Conservation (phyloP, 1,284 basidiomycete species). For the Heimioporus retisporus region DNA sequence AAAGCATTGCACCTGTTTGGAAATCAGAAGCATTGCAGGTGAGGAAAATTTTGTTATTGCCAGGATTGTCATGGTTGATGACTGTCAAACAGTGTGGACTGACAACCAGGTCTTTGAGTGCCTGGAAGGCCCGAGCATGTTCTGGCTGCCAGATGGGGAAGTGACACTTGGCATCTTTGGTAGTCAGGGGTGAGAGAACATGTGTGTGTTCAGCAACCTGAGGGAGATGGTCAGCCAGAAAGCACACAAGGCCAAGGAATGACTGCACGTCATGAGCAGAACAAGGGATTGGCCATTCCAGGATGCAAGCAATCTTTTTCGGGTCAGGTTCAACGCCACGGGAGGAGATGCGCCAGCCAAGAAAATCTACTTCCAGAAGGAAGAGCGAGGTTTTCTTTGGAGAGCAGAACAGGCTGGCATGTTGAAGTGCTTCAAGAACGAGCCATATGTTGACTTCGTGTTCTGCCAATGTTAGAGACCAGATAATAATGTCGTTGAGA, state of each 20-base stretch:
- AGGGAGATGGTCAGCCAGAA: conserved; percentile 23
- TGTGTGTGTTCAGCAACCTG: not conserved
- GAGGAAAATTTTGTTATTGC: conserved; percentile 47
- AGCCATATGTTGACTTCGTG: conserved; percentile 35
- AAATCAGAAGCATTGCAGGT: conserved; percentile 47
- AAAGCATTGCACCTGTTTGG: too few species aligned
- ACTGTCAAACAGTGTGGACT: conserved; percentile 14
- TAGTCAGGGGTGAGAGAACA: too few species aligned
- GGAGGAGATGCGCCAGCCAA: not conserved
- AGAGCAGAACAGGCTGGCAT: not conserved
- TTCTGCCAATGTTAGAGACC: conserved; percentile 38
- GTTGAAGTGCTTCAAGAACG: not conserved
- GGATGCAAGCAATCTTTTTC: not conserved
- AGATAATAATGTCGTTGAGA: conserved; percentile 53
- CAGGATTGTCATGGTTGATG: conserved; percentile 41
- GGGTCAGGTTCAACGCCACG: not conserved
- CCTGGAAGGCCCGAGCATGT: conserved; percentile 44
- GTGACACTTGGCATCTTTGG: too few species aligned
- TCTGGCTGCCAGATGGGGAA: too few species aligned
- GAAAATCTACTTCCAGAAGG: not conserved
- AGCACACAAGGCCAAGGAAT: conserved; percentile 44
- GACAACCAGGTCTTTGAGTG: conserved; percentile 50
- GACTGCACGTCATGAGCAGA: conserved; percentile 39
- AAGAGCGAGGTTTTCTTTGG: not conserved
- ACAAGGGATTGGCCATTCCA: conserved; percentile 45